Conservation (phyloP, 2,329 filamentous ascomycete genomes). For the Sporothrix brunneoviolacea region DNA sequence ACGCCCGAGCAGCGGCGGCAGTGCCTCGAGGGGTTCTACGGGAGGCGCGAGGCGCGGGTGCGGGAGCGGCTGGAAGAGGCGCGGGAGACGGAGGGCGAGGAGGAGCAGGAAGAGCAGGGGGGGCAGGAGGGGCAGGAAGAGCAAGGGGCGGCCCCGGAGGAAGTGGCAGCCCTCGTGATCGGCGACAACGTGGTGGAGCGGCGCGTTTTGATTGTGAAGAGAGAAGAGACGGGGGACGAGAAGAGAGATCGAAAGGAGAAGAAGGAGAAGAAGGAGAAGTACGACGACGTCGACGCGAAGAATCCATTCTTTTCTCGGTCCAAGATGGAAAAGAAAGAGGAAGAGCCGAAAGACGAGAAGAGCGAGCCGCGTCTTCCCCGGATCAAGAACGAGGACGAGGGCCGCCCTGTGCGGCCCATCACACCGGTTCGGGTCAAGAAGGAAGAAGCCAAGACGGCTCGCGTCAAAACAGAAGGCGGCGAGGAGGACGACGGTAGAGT, state of each 20-base stretch:
- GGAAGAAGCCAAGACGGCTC: background rate
- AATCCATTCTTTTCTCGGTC: no score
- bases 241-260: background rate
- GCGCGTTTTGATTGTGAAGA: background rate
- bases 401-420: background rate
- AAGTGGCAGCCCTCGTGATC: constrained; percentile 6
- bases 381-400: background rate
- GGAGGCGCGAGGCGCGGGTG: constrained; percentile 51
- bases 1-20: constrained; percentile 74
- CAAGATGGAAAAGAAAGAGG: background rate
- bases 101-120: constrained; percentile 2
- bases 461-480: background rate
- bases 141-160: no score
- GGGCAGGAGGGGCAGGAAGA: background rate
- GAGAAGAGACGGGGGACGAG: background rate
- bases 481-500: background rate
- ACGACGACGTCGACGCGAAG: background rate
- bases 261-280: background rate
- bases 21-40: constrained; percentile 76
- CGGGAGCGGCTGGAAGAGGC: constrained; percentile 14
- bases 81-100: constrained; percentile 13
- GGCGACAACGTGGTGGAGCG: constrained; percentile 5
- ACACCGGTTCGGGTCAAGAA: background rate
- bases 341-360: background rate
- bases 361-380: background rate